These are phyloP conservation scores for Penicillium turbatum DNA, from an alignment of 495 filamentous ascomycete species.

Conservation along the genomic window DNA sequence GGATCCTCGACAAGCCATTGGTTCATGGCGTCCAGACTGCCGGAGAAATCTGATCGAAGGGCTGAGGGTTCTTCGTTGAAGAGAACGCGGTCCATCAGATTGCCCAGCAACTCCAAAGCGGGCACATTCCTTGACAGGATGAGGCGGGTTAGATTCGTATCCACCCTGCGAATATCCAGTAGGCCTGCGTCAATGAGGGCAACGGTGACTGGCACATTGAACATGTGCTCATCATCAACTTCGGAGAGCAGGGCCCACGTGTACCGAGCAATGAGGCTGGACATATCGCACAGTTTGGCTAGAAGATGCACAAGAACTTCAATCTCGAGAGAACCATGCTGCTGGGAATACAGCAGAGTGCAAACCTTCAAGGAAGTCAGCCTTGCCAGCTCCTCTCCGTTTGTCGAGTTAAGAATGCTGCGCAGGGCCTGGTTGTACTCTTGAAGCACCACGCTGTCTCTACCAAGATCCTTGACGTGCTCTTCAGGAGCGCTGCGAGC, in stretches of 20 bases:
- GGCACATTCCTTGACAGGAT: constrained; percentile 61
- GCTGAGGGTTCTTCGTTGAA: constrained; percentile 71
- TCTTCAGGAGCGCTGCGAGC: constrained; percentile 63
- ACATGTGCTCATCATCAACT: constrained; percentile 68
- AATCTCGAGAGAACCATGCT: constrained; percentile 59
- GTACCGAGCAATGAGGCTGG: constrained; percentile 67
- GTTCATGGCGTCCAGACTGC: constrained; percentile 73
- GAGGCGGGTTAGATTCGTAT: constrained; percentile 67
- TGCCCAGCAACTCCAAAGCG: constrained; percentile 70
- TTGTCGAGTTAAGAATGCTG: constrained; percentile 45
- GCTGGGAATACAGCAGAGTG: constrained; percentile 59
- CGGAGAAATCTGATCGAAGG: constrained; percentile 80
- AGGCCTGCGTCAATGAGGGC: constrained; percentile 69
- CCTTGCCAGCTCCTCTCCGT: constrained; percentile 62
- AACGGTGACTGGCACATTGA: constrained; percentile 72
- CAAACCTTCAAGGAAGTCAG: constrained; percentile 68
- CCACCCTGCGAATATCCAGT: constrained; percentile 75
- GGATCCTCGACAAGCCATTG: constrained; percentile 77
- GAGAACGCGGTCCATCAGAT: constrained; percentile 69
- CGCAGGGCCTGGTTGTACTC: constrained; percentile 55
- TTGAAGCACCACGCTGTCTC: constrained; percentile 59
- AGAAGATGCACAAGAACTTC: constrained; percentile 82
- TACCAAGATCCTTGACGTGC: constrained; percentile 63
- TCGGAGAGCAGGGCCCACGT: constrained; percentile 59
- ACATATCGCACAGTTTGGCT: constrained; percentile 73